Percentiles rank a stretch among this genome's conserved stretches.
phyloP scores from a whole-genome alignment of 2,329 filamentous ascomycete species.

The Magnaporthales sp. region DNA sequence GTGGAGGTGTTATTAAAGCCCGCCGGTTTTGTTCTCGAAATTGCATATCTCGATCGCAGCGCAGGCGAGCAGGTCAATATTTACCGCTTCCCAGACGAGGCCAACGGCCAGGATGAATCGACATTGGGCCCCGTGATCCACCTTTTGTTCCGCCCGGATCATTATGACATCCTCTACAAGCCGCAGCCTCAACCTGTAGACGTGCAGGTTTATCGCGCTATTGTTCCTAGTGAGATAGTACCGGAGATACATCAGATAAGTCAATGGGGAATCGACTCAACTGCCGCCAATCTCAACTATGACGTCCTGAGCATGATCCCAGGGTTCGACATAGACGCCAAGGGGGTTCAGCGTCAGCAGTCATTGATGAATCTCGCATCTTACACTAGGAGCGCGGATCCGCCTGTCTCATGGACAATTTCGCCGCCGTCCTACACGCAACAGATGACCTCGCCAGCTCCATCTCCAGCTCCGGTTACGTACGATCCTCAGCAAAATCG shows the following conservation, averaged over 20 bases:
- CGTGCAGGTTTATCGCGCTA: constrained; percentile 46
- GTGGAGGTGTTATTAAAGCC: constrained; percentile 73
- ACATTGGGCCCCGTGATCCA: constrained; percentile 43
- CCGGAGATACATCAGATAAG: constrained; percentile 22
- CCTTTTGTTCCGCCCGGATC: constrained; percentile 62
- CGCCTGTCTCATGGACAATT: not conserved
- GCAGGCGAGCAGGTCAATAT: constrained; percentile 67
- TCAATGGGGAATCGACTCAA: constrained; percentile 27
- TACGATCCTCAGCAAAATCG: not conserved
- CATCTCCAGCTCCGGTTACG: not conserved
- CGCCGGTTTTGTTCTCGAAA: constrained; percentile 70
- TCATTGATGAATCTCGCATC: not conserved
- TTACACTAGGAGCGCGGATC: not conserved
- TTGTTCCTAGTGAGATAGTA: constrained; percentile 13
- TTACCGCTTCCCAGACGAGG: constrained; percentile 53
- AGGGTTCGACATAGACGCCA: constrained; percentile 23
- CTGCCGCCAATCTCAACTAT: constrained; percentile 30
- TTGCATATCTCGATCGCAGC: constrained; percentile 86
- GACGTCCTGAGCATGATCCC: constrained; percentile 38
- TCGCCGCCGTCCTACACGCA: not conserved
- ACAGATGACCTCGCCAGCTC: not conserved
- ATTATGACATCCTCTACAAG: constrained; percentile 86
- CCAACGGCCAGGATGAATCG: constrained; percentile 33
- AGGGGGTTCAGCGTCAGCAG: constrained; percentile 9
- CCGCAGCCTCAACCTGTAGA: constrained; percentile 21